phyloP scores from a whole-genome alignment of 139 green algal genomes.

The Asterochloris erici region DNA sequence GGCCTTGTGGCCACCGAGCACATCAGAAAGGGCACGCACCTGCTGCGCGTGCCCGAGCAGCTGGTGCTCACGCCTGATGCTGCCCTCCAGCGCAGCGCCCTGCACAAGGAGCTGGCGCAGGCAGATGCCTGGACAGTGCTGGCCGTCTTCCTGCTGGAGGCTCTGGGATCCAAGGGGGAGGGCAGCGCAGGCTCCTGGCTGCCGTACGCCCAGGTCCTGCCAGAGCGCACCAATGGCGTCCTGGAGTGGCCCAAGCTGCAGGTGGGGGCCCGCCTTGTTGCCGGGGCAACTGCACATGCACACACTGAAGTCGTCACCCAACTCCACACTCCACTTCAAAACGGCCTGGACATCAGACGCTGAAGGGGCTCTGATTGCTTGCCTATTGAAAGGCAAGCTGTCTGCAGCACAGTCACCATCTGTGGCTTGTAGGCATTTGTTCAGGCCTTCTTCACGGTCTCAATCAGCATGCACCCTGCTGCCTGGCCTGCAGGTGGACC shows the following conservation, averaged over 20 bases:
- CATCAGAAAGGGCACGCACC: slow-evolving; percentile 35
- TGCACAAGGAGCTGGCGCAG: slow-evolving; percentile 16
- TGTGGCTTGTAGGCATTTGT: not conserved
- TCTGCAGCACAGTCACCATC: not conserved
- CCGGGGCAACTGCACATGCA: no score
- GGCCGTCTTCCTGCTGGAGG: slow-evolving; percentile 56
- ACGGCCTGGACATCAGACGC: no score
- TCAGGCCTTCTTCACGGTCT: not conserved
- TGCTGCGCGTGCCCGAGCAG: slow-evolving; percentile 49
- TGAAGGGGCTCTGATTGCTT: no score
- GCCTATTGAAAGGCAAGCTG: no score
- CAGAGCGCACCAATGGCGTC: slow-evolving; percentile 38
- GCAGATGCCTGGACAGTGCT: slow-evolving; percentile 57
- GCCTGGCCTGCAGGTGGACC: not conserved
- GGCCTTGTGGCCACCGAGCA: slow-evolving; percentile 43
- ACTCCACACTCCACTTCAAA: no score
- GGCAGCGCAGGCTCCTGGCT: slow-evolving; percentile 16
- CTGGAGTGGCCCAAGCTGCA: slow-evolving; percentile 61
- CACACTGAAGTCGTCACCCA: no score
- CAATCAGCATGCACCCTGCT: not conserved
- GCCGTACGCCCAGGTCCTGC: slow-evolving; percentile 46
- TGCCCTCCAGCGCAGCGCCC: no score
- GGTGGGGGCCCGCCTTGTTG: slow-evolving; percentile 19
- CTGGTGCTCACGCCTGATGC: slow-evolving; percentile 43
- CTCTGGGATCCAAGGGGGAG: not conserved